These are phyloP conservation scores for Ailanthus altissimus DNA, from an alignment of 345 rosid species.

Conservation along the genomic window DNA sequence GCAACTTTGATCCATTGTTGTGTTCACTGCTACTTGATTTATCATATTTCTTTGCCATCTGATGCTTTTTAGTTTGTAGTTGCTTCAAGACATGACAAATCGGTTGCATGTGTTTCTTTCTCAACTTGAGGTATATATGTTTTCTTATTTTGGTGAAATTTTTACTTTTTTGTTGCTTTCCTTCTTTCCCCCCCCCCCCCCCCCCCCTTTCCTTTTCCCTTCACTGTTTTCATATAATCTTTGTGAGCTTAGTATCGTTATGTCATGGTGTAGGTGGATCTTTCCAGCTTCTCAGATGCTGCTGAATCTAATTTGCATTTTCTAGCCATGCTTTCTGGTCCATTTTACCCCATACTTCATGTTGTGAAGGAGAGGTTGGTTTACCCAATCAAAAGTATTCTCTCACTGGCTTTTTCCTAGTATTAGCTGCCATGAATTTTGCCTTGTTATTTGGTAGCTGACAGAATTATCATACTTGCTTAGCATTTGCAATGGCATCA, in stretches of 20 bases:
- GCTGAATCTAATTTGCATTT: constrained; percentile 61
- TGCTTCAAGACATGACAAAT: constrained; percentile 78
- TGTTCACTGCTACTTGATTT: constrained; percentile 14
- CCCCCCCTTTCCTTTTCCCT: constrained; percentile 1
- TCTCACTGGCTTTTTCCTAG: not conserved
- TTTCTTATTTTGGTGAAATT: not conserved
- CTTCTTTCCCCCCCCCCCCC: too few species aligned
- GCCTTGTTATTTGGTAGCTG: not conserved
- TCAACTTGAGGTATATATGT: constrained; percentile 70
- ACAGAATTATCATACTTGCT: not conserved
- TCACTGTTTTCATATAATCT: not conserved
- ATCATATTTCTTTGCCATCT: constrained; percentile 38
- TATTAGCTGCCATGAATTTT: not conserved
- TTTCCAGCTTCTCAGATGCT: constrained; percentile 56
- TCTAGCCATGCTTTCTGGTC: constrained; percentile 79
- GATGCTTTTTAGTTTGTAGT: constrained; percentile 54
- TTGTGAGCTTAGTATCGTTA: constrained; percentile 10
- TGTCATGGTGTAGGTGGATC: constrained; percentile 51
- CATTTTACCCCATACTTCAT: constrained; percentile 72
- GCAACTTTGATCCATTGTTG: not conserved
- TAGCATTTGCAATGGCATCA: not conserved
- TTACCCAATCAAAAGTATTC: not conserved
- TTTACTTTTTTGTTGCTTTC: constrained; percentile 1
- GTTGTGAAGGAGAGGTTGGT: constrained; percentile 69
- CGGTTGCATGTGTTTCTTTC: constrained; percentile 73